Evolutionary conservation across 2,329 filamentous ascomycete genomes (phyloP), one percentile per base, ranked within the genome.

Genomic region (Penicillium hesseltinei): DNA sequence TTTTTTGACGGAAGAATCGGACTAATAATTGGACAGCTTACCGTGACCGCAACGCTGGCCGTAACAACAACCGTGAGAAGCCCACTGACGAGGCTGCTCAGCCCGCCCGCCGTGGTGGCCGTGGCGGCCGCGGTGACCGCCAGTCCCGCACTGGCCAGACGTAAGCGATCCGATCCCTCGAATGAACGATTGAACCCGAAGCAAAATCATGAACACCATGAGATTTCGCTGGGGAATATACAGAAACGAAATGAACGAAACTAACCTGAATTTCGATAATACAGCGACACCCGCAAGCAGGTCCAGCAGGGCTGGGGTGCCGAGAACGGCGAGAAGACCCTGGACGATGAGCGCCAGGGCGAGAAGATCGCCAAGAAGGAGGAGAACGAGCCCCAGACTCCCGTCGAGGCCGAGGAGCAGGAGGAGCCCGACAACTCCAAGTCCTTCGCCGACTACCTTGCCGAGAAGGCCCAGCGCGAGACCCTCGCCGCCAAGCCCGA

Each of bases 261-360:
- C 69, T 65, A 73, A 70, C 56, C 2, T 46, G 11, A 23, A 13
- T 27, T 51, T 25, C 59, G 58, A 49, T 38, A 15, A 25, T 55
- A 36, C 54, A 79, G 77, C 61, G 73, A 75, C 61, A 75, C 77
- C 62, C 70, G 69, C 59, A 80, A 79, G 73, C 76, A 79, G 69
- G 67, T 89, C 74, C 89, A 87, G 73, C 90, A 93, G 77, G 89
- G 90, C 69, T 97, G 93, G 92, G 94, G 93, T 70, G 88, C 85
- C 72, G 83, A 84, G 68, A 89, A 91, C 73, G 94, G 92, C 71
- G 81, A 88, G 62, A 89, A 89, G 73, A 91, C 95, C 80, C 87
- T 89, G 80, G 89, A 89, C 73, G 94, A 97, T 71, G 94, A 97
- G 84, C 86, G 91, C 79, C 91, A 89, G 68, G 94, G 89, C 69